Conservation (phyloP, 192 early-diverging fungal genomes). For the Nowakowskiella sp. region DNA sequence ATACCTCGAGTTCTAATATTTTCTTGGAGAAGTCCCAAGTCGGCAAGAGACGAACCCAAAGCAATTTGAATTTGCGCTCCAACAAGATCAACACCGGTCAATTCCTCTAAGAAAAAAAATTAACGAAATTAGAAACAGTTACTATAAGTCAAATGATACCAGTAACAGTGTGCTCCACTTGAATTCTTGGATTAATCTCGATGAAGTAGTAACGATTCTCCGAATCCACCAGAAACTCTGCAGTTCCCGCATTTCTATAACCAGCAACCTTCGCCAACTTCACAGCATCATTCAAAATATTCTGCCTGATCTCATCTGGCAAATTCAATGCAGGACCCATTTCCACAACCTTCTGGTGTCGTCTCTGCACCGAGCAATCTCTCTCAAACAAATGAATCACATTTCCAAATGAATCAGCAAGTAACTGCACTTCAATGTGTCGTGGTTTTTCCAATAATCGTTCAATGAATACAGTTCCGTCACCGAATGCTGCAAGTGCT, state of each 20-base stretch:
- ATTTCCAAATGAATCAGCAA: conserved; percentile 77
- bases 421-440: conserved; percentile 96
- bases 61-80: conserved; percentile 93
- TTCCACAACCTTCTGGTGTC: conserved; percentile 96
- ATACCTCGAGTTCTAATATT: conserved; percentile 64
- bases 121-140: background rate
- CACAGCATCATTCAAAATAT: conserved; percentile 82
- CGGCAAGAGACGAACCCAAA: conserved; percentile 68
- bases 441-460: conserved; percentile 83
- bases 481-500: conserved; percentile 88
- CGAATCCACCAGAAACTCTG: conserved; percentile 89
- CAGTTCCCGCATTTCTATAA: conserved; percentile 95
- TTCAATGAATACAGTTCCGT: conserved; percentile 92
- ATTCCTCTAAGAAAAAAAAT: conserved; percentile 56
- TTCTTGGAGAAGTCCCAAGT: conserved; percentile 74
- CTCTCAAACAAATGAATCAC: conserved; percentile 88
- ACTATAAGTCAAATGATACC: background rate
- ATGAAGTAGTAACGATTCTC: conserved; percentile 92
- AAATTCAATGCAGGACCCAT: conserved; percentile 79
- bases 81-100: conserved; percentile 92
- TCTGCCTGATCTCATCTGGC: conserved; percentile 51
- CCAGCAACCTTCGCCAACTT: conserved; percentile 80
- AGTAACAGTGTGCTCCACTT: conserved; percentile 97
- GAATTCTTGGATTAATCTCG: conserved; percentile 96
- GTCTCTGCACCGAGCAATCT: conserved; percentile 95